phyloP scores from a whole-genome alignment of 192 early-diverging fungal species.

The Rhizophlyctis rosea region DNA sequence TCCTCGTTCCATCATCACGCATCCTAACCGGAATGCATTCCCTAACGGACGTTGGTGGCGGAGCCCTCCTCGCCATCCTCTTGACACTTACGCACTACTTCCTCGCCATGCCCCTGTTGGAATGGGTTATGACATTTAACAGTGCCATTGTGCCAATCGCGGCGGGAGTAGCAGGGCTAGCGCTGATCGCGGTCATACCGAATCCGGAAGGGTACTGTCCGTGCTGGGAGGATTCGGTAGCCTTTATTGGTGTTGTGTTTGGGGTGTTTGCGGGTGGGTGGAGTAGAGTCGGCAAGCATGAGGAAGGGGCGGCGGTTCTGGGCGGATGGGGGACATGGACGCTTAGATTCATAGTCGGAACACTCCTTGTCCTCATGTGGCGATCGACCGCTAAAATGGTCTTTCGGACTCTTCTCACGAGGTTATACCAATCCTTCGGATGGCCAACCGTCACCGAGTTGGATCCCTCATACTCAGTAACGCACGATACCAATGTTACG shows the following conservation, averaged over 20 bases:
- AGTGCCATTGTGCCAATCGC: neutral
- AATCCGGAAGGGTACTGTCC: conserved; percentile 71
- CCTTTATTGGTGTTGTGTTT: conserved; percentile 60
- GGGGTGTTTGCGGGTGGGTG: conserved; percentile 61
- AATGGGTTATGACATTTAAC: conserved; percentile 24
- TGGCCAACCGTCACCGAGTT: conserved; percentile 13
- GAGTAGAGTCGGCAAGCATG: conserved; percentile 13
- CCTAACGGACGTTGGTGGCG: conserved; percentile 72
- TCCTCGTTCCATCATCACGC: conserved; percentile 67
- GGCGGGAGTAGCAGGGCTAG: conserved; percentile 2
- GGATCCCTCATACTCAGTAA: conserved; percentile 2
- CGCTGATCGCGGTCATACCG: conserved; percentile 35
- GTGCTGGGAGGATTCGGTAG: conserved; percentile 71
- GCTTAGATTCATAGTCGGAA: neutral
- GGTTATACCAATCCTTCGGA: neutral
- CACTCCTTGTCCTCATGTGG: neutral
- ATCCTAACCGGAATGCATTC: conserved; percentile 90
- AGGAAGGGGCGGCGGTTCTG: neutral
- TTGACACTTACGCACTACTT: conserved; percentile 62
- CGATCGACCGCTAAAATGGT: neutral
- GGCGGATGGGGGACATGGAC: neutral
- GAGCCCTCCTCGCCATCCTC: conserved; percentile 57
- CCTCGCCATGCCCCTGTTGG: conserved; percentile 35
- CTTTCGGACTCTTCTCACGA: neutral
- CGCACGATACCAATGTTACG: neutral